These are phyloP conservation scores for Alternaria brassicae DNA, from an alignment of 2,329 filamentous ascomycete genomes.

Conservation along the genomic window DNA sequence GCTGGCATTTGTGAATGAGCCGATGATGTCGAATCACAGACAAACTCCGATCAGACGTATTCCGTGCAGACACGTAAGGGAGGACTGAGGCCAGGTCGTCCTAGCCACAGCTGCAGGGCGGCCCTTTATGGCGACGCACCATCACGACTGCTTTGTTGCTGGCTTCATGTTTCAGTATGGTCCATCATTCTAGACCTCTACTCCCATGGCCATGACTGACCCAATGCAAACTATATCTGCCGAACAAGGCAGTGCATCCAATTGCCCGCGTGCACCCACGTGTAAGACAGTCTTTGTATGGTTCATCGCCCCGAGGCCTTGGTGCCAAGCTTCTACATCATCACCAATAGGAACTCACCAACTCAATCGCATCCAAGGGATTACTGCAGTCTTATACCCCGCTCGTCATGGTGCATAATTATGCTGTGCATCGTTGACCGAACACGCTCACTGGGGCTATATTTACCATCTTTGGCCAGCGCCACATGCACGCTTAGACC, in stretches of 20 bases:
- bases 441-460: conserved; percentile 24
- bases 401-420: conserved; percentile 21
- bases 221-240: background rate
- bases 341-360: conserved; percentile 6
- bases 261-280: conserved; percentile 12
- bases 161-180: background rate
- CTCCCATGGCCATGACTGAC: background rate
- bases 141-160: conserved; percentile 1
- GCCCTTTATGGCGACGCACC: conserved; percentile 3
- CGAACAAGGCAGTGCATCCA: conserved; percentile 11
- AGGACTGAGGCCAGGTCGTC: background rate
- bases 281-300: conserved; percentile 5
- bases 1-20: background rate
- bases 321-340: conserved; percentile 9
- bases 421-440: conserved; percentile 18
- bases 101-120: background rate
- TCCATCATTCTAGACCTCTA: background rate
- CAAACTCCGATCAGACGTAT: background rate
- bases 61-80: background rate
- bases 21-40: background rate
- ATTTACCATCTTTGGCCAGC: conserved; percentile 24
- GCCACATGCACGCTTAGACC: conserved; percentile 24
- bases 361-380: conserved; percentile 14
- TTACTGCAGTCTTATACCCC: conserved; percentile 16
- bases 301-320: conserved; percentile 22